phyloP scores from a whole-genome alignment of 768 basidiomycete genomes.

The Mycena rebaudengoi region DNA sequence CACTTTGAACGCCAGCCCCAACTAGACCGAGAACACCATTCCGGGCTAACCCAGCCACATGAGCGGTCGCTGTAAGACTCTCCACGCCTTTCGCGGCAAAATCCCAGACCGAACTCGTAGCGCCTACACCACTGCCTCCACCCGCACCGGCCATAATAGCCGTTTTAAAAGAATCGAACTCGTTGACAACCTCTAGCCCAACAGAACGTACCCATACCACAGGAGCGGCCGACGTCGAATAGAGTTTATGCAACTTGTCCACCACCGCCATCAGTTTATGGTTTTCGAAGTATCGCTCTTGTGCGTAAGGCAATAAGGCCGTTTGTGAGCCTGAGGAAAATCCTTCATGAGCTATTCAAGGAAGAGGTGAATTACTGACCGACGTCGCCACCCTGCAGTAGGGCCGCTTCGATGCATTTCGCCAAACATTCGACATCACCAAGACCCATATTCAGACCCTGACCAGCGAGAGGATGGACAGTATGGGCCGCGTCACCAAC shows the following conservation, averaged over 20 bases:
- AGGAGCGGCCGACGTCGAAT: constrained; percentile 69
- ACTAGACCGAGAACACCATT: constrained; percentile 38
- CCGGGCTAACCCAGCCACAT: constrained; percentile 38
- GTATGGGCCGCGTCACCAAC: constrained; percentile 98
- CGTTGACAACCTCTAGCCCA: constrained; percentile 92
- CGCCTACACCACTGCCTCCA: constrained; percentile 34
- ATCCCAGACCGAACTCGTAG: constrained; percentile 41
- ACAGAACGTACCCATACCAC: constrained; percentile 88
- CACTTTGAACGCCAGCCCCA: constrained; percentile 37
- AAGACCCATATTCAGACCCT: constrained; percentile 95
- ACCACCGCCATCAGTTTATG: constrained; percentile 85
- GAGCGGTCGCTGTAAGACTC: constrained; percentile 46
- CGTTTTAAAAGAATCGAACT: constrained; percentile 83
- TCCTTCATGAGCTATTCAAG: not conserved
- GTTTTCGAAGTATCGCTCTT: constrained; percentile 85
- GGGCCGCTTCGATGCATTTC: constrained; percentile 64
- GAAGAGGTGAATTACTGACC: constrained; percentile 55
- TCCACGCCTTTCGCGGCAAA: constrained; percentile 56
- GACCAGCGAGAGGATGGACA: constrained; percentile 93
- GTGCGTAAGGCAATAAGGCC: constrained; percentile 77
- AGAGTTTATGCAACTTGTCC: constrained; percentile 92
- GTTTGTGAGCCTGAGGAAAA: constrained; percentile 70
- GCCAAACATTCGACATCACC: constrained; percentile 82
- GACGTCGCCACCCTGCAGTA: constrained; percentile 79
- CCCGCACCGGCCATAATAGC: constrained; percentile 86